Percentiles rank a stretch among this genome's conserved stretches.
Conservation (phyloP, 1,284 basidiomycete genomes). For the Ustilago curta region DNA sequence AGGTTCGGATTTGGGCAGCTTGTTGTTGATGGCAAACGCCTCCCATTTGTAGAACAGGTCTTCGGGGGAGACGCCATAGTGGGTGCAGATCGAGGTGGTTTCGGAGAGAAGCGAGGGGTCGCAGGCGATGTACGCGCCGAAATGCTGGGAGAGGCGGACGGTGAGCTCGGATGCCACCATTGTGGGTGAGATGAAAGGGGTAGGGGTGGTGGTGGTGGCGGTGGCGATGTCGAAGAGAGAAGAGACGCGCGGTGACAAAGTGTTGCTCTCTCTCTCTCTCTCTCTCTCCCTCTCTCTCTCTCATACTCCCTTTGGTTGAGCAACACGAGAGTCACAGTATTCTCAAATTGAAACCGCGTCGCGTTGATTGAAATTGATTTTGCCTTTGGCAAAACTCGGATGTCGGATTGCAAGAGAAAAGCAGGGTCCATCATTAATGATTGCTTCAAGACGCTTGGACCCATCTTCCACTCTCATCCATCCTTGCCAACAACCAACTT, state of each 20-base stretch:
- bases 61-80: constrained; percentile 48
- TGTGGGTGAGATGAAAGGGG: neutral
- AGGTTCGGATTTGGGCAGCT: constrained; percentile 36
- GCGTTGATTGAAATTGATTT: constrained; percentile 33
- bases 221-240: neutral
- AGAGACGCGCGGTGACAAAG: constrained; percentile 7
- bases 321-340: constrained; percentile 3
- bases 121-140: constrained; percentile 37
- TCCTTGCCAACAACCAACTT: neutral
- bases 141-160: constrained; percentile 30
- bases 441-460: neutral
- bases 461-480: constrained; percentile 1
- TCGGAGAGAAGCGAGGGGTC: constrained; percentile 43
- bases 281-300: no score
- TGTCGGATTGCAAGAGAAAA: constrained; percentile 9
- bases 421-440: constrained; percentile 21
- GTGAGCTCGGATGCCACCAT: constrained; percentile 36
- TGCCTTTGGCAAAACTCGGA: constrained; percentile 4
- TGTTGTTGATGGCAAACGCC: constrained; percentile 53
- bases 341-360: constrained; percentile 28
- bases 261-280: neutral
- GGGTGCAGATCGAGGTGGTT: constrained; percentile 47
- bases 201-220: neutral
- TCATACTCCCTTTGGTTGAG: no score
- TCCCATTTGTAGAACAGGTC: constrained; percentile 63